Base-by-base conservation (phyloP, 129 eudicot genomes). In the Logfia minima region DNA sequence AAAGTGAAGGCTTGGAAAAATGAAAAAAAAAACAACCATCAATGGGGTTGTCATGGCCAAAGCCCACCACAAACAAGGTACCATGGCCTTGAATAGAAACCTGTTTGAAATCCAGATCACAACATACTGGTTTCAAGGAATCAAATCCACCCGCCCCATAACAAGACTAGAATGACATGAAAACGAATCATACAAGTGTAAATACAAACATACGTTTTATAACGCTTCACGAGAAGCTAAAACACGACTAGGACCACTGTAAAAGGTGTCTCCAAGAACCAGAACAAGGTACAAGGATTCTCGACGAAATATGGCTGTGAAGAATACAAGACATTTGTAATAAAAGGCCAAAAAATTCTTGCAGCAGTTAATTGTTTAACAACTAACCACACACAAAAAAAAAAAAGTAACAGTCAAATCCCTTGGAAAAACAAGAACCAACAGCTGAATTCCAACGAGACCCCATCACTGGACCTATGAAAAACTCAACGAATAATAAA, bases 1-100 rank as follows among this genome's bases (percentile, higher is more conserved):
- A 62, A 83, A 66, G 81, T 71, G 77, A 78, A 60, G 84, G 89
- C 83, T 79, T 86, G 87, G 77, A 86, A 88, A 92, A 83, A 81
- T 21, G 72, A n/a, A 83, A 91, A 91, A 86, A 81, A 34, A 26
- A 0, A 34, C 86, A 84, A 78, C 88, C 88, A 78, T 17, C 34
- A 56, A 52, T 5, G 22, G 75, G 85, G 83, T 80, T 77, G 97
- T 87, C 69, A 76, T 86, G 83, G 83, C 92, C 91, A 84, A 85
- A 84, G 82, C 93, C 83, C 91, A 62, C 61, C 70, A 61, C 82
- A 77, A 85, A 80, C 85, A 82, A 79, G 85, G 80, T 85, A 70
- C 70, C 80, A 61, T 17, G 11, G 34, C 35, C 73, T 52, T 66
- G 75, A 78, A 84, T 79, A 68, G 65, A 76, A 75, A 71, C 80